Conservation (phyloP, 2,329 filamentous ascomycete species). For the Esteya vermicola region DNA sequence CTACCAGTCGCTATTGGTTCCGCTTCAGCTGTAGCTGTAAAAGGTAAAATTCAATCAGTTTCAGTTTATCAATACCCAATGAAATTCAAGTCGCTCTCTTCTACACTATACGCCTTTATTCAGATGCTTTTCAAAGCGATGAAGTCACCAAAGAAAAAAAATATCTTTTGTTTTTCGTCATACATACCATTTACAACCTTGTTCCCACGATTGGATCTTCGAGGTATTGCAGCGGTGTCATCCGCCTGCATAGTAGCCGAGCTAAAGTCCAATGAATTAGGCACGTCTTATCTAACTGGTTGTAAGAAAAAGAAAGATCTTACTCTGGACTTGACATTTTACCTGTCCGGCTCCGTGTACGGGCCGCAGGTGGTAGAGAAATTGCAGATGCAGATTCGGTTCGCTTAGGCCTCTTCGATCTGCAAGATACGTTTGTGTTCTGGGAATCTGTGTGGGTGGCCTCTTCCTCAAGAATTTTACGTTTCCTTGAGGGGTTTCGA, state of each 20-base stretch:
- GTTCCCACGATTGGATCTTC: conserved; percentile 60
- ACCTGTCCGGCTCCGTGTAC: conserved; percentile 42
- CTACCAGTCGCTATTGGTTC: neutral
- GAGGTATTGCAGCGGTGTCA: conserved; percentile 44
- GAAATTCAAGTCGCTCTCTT: no score
- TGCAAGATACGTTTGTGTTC: conserved; percentile 7
- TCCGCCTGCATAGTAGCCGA: conserved; percentile 41
- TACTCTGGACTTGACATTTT: conserved; percentile 66
- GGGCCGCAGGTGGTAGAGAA: conserved; percentile 18
- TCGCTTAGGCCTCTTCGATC: conserved; percentile 43
- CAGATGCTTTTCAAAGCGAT: no score
- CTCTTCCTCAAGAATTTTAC: conserved; percentile 45
- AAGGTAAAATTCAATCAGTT: neutral
- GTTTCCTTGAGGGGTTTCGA: conserved; percentile 50
- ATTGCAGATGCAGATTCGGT: conserved; percentile 17
- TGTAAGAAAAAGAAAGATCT: neutral
- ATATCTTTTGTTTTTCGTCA: neutral
- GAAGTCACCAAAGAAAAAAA: neutral
- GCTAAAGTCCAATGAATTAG: conserved; percentile 6
- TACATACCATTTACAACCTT: conserved; percentile 35
- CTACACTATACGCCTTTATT: neutral
- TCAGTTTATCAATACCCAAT: neutral
- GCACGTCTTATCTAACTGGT: neutral
- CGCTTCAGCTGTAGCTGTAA: neutral
- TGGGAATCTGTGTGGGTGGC: conserved; percentile 33